Base-by-base conservation (phyloP, 78 protist genomes). In the Speleostelium caveatum region DNA sequence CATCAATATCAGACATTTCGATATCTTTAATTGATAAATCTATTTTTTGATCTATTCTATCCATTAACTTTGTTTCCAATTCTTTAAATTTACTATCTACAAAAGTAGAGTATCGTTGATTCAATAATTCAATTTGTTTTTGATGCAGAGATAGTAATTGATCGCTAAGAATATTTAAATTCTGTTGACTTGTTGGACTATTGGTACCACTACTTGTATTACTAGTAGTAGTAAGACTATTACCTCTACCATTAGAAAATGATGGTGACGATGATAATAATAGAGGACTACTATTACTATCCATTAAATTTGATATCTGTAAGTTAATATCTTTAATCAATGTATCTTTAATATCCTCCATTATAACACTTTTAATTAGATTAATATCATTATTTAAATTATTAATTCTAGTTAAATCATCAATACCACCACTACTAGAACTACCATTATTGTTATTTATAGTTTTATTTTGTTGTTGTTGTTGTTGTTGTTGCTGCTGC, bases 121-220 rank as follows among this genome's bases (percentile, higher is more conserved):
- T 77, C 38, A 77, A 51, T 53, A 63, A n/a, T 32, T 77, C 75
- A 3, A 77, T 77, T 39, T 77, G 87, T 77, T 63, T 39, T 65
- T 65, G 69, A 5, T 77, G 87, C 10, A 66, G 24, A 36, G 2
- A 53, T 24, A 66, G 16, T 42, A 66, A 51, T 35, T 77, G 87
- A 12, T 65, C 32, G 3, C 58, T 65, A 3, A 77, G 14, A n/a
- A 58, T 17, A 38, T 55, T 56, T 12, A 56, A 56, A 12, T 19
- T 6, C 14, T 42, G 60, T 28, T 69, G n/a, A 69, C 33, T 62
- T 62, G 21, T 65, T 12, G 17, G 22, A 4, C 36, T 38, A 65
- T 65, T 65, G 26, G 32, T 65, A 4, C 36, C 36, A 4, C 26
- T 22, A 4, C 36, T 68, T 1, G 39, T 45, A 7, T 49, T 49